Conservation (phyloP, 2,329 filamentous ascomycete genomes). For the Diaporthe citrichinensis region DNA sequence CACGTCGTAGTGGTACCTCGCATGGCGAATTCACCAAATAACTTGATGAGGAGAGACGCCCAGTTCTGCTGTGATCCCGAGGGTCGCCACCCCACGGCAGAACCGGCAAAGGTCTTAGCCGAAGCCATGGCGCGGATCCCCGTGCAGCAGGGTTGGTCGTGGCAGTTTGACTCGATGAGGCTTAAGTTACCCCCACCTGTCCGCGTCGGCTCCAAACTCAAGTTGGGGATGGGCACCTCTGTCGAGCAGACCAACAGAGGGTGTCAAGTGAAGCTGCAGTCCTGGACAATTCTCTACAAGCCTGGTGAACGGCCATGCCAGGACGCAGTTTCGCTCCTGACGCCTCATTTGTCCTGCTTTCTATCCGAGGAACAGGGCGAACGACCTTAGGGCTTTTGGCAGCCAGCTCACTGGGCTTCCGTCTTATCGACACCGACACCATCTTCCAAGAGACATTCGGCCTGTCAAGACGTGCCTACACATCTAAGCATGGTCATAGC, state of each 20-base stretch:
- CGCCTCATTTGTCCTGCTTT: slow-evolving; percentile 14
- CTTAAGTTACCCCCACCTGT: neutral
- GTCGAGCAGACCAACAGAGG: no score
- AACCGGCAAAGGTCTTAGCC: slow-evolving; percentile 14
- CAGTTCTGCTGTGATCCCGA: neutral
- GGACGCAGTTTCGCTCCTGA: slow-evolving; percentile 15
- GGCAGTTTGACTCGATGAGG: neutral
- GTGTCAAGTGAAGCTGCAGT: neutral
- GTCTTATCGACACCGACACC: slow-evolving; percentile 71
- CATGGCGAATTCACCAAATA: neutral
- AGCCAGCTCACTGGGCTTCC: slow-evolving; percentile 57
- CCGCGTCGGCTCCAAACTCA: neutral
- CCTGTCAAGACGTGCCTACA: slow-evolving; percentile 66
- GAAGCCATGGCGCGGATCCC: neutral
- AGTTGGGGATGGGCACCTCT: neutral
- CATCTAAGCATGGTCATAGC: slow-evolving; percentile 58
- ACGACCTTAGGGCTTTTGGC: slow-evolving; percentile 26
- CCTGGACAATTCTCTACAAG: neutral
- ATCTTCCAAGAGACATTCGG: slow-evolving; percentile 71
- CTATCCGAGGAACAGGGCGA: slow-evolving; percentile 12
- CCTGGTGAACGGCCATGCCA: slow-evolving; percentile 1
- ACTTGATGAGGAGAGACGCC: neutral
- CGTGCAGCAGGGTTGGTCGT: neutral
- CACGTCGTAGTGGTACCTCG: neutral
- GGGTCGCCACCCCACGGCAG: neutral